phyloP scores from a whole-genome alignment of 2,329 filamentous ascomycete genomes.

The Cladophialophora immunda region DNA sequence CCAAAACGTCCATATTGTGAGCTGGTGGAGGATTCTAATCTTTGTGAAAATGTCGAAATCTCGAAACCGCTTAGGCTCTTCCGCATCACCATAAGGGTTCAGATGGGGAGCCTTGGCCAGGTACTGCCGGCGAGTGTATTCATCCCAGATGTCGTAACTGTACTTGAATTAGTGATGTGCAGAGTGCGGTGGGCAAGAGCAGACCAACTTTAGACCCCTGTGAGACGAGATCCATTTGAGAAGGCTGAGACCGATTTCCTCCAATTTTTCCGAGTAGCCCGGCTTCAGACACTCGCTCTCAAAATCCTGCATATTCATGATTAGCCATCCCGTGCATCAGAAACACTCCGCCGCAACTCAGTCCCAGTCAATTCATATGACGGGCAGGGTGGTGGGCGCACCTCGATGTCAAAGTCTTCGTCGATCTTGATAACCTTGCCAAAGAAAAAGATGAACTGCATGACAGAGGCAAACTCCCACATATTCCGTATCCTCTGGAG shows the following conservation, averaged over 20 bases:
- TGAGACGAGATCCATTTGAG: constrained; percentile 95
- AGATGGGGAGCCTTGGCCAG: constrained; percentile 77
- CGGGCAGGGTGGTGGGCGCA: constrained; percentile 54
- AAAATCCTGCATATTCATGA: constrained; percentile 70
- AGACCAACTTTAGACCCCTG: constrained; percentile 83
- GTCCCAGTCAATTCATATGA: not conserved
- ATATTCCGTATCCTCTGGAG: constrained; percentile 80
- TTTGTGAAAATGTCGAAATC: constrained; percentile 86
- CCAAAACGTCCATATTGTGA: constrained; percentile 88
- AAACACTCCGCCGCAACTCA: constrained; percentile 29
- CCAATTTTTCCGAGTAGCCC: constrained; percentile 73
- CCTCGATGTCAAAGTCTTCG: constrained; percentile 88
- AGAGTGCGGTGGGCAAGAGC: constrained; percentile 10
- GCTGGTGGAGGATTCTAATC: constrained; percentile 80
- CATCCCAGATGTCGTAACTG: constrained; percentile 88
- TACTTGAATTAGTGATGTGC: constrained; percentile 40
- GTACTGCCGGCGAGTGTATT: constrained; percentile 91
- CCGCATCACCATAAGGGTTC: constrained; percentile 86
- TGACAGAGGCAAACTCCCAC: constrained; percentile 95
- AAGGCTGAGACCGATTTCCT: constrained; percentile 83
- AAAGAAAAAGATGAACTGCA: constrained; percentile 93
- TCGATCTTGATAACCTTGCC: constrained; percentile 89
- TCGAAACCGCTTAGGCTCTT: constrained; percentile 75
- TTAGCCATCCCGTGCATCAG: constrained; percentile 37
- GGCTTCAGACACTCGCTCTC: constrained; percentile 88